Evolutionary conservation across 805 yeast genomes (phyloP), one percentile per base, ranked within the genome.

Genomic region (Yamadazyma endophytica): DNA sequence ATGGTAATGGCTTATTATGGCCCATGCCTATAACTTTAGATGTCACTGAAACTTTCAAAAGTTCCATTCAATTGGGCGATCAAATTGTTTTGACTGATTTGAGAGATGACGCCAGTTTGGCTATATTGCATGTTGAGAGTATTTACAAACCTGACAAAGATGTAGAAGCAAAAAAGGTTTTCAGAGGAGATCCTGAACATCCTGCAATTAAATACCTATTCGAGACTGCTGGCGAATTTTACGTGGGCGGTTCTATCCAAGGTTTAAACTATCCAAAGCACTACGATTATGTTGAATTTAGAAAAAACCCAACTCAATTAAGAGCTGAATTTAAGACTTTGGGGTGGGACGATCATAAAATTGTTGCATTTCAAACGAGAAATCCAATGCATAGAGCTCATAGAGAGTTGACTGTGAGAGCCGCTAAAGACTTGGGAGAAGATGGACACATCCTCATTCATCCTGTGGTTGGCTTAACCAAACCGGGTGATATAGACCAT

Each of bases 341-440:
- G 56, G 82, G 85, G 44, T 89, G 97, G 97, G 73, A 77, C 50
- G 72, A 78, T 50, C 59, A 64, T 35, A 53, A 58, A 32, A 84
- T 89, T 33, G 97, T 89, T 28, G 97, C 97, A 20, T 89, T 89
- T 81, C 97, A 89, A 68, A 89, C 97, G 25, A 78, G 97, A 69
- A 89, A 89, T 68, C 97, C 97, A 46, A 90, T 89, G 97, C 97
- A 89, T 63, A 79, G 97, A 59, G 97, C 97, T 20, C 97, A 89
- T 62, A 77, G 97, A 58, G 97, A 89, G 61, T 70, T 89, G 52
- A 89, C 97, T 11, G 95, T 89, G 28, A 77, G 97, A 50, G 97
- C 97, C 21, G 97, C 97, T n/a, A 77, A 88, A 51, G 92, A 85
- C 46, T 78, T 87, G 46, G 82, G 87, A 44, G 88, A 90, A 28